Evolutionary conservation across 2,329 filamentous ascomycete species (phyloP), one percentile per base, ranked within the genome.

Genomic region (Orbilia blumenaviensis): DNA sequence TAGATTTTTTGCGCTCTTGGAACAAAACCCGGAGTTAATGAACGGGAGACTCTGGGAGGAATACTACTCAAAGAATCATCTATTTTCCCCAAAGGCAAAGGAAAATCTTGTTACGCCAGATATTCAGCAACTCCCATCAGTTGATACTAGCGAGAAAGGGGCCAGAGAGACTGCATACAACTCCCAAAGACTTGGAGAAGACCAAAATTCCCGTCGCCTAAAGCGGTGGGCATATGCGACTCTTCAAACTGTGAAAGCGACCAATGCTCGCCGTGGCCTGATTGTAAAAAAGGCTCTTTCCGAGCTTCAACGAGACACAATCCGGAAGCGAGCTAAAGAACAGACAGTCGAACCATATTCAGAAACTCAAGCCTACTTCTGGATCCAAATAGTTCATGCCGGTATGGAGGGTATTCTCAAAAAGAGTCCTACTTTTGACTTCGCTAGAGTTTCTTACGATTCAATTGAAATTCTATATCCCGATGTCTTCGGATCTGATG

Each of bases 1-100:
- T 0, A 21, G 58, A 10, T 83, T 82, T 10, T 78, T 78, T 2
- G 32, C 78, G 0, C 79, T 83, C 0, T 61, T 82, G 0, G 60
- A 81, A 1, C 71, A 77, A 12, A 79, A 78, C 2, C 80, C 81
- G 0, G 69, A 74, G 6, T 78, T 83, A 9, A 80, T 83, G 78
- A 79, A 82, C 61, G 78, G 81, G 0, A 73, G 79, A 0, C 71
- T 83, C 0, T 83, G 82, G 82, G 79, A 78, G 12, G 6, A 41
- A 0, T 81, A 82, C 34, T 83, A 83, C 60, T 80, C 82, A 7
- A 82, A 81, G 5, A 78, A 81, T 0, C 34, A 81, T 5, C 67
- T 83, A 0, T 83, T 83, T 58, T 80, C 79, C 0, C 79, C 79
- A 0, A 50, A 78, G 1, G 82, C 82, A 1, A 78, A 81, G 12